Percentiles rank a stretch among this genome's conserved stretches.
phyloP scores from a whole-genome alignment of 2,329 filamentous ascomycete species.

The Ophiognomonia clavigignenti-juglandacearum region DNA sequence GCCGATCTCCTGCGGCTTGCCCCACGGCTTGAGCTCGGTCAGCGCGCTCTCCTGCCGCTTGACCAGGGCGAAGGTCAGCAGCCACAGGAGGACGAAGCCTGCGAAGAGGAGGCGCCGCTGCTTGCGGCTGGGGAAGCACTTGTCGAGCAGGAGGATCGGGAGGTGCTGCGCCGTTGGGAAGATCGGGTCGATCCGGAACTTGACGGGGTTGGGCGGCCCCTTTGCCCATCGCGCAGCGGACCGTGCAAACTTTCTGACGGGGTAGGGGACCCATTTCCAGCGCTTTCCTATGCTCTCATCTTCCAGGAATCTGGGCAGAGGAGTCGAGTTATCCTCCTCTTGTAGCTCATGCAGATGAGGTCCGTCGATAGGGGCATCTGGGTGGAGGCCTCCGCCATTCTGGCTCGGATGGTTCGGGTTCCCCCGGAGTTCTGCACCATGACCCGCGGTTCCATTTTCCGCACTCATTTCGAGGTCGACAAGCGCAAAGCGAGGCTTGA shows the following conservation, averaged over 20 bases:
- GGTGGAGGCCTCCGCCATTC: constrained; percentile 18
- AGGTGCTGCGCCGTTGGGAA: constrained; percentile 64
- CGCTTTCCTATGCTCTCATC: constrained; percentile 46
- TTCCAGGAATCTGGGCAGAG: constrained; percentile 57
- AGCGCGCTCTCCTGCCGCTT: constrained; percentile 57
- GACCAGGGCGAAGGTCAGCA: constrained; percentile 64
- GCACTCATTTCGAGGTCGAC: too few species aligned
- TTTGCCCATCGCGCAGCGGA: constrained; percentile 44
- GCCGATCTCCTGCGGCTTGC: constrained; percentile 57
- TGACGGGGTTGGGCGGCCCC: constrained; percentile 50
- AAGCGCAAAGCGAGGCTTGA: too few species aligned
- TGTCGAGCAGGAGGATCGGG: constrained; percentile 60
- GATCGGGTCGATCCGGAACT: constrained; percentile 51
- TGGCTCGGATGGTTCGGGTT: too few species aligned
- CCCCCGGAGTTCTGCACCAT: too few species aligned
- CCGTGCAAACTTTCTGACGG: constrained; percentile 41
- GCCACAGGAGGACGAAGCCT: constrained; percentile 61
- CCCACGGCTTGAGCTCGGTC: constrained; percentile 63
- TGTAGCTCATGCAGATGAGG: constrained; percentile 41
- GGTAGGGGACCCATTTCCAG: constrained; percentile 56
- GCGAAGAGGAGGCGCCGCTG: constrained; percentile 57
- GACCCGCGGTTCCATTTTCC: too few species aligned
- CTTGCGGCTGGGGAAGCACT: constrained; percentile 52
- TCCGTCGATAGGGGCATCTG: constrained; percentile 24
- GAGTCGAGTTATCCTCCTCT: constrained; percentile 36